A percentile compares a stretch with the other conserved stretches of the same genome.
phyloP scores from a whole-genome alignment of 352 stramenopile species.

The Halophytophthora batemanensis region DNA sequence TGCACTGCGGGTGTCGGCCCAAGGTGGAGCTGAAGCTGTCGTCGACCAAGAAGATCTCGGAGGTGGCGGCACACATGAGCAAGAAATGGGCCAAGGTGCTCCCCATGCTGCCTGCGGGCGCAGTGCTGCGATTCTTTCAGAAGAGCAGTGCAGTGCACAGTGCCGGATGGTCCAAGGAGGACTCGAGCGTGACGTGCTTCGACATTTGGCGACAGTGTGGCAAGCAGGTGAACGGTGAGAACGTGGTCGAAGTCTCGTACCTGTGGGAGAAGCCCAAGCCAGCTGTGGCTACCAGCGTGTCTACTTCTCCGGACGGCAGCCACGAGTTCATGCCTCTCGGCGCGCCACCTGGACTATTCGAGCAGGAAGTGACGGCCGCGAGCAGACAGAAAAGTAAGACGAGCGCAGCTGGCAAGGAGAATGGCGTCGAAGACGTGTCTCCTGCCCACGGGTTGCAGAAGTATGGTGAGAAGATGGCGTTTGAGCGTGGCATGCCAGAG shows the following conservation, averaged over 20 bases:
- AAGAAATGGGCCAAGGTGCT: conserved; percentile 66
- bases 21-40: conserved; percentile 83
- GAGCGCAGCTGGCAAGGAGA: conserved; percentile 21
- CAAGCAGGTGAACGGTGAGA: conserved; percentile 56
- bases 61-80: conserved; percentile 76
- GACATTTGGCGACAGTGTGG: conserved; percentile 72
- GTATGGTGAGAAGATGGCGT: conserved; percentile 41
- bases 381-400: conserved; percentile 7
- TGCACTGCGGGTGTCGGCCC: conserved; percentile 46
- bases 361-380: conserved; percentile 17
- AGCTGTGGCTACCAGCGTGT: not conserved
- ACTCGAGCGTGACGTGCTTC: conserved; percentile 55
- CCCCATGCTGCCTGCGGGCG: conserved; percentile 19
- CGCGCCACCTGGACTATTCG: conserved; percentile 23
- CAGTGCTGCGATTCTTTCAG: conserved; percentile 54
- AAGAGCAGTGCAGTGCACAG: conserved; percentile 14
- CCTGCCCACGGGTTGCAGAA: conserved; percentile 29
- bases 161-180: conserved; percentile 39
- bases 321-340: conserved; percentile 18
- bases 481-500: conserved; percentile 34
- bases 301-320: conserved; percentile 12
- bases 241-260: conserved; percentile 74
- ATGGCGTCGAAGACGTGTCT: conserved; percentile 19
- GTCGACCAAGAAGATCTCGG: conserved; percentile 72
- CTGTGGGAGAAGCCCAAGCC: conserved; percentile 31